Evolutionary conservation across 73 alveolate genomes (phyloP).

Genomic region (Paramecium sexaurelia): DNA sequence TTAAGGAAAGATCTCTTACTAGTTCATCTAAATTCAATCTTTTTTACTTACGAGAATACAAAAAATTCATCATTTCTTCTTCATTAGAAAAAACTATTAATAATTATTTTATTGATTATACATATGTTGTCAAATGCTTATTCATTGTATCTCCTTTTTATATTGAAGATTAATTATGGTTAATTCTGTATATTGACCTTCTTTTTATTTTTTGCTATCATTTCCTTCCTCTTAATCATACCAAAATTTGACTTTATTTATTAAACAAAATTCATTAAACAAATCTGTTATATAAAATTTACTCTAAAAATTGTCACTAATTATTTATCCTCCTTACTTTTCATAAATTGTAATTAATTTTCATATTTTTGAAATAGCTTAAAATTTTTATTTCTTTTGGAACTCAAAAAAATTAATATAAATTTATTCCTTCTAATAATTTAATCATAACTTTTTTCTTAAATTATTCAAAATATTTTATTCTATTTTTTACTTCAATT

Average conservation of each 20-base stretch:
- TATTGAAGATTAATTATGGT: neutral
- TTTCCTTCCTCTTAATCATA: neutral
- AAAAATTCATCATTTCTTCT: neutral
- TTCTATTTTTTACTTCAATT: neutral
- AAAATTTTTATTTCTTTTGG: neutral
- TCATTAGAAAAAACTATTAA: neutral
- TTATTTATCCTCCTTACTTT: neutral
- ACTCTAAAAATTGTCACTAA: neutral
- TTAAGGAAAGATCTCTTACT: neutral
- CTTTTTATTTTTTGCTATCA: neutral
- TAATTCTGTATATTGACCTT: neutral
- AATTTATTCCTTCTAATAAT: neutral
- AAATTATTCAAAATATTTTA: neutral
- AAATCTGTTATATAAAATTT: neutral
- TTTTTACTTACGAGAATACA: neutral
- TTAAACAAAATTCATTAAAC: neutral
- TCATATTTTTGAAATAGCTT: neutral
- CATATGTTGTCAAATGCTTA: neutral
- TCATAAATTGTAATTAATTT: too few species aligned
- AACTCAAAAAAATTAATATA: neutral
- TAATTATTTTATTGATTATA: neutral
- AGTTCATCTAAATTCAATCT: neutral
- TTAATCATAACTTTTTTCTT: neutral
- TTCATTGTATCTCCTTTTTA: neutral
- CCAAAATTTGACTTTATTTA: neutral